Evolutionary conservation across 2,329 filamentous ascomycete genomes (phyloP), one percentile per base, ranked within the genome.

Genomic region (Chrysosphaeria jannelii): DNA sequence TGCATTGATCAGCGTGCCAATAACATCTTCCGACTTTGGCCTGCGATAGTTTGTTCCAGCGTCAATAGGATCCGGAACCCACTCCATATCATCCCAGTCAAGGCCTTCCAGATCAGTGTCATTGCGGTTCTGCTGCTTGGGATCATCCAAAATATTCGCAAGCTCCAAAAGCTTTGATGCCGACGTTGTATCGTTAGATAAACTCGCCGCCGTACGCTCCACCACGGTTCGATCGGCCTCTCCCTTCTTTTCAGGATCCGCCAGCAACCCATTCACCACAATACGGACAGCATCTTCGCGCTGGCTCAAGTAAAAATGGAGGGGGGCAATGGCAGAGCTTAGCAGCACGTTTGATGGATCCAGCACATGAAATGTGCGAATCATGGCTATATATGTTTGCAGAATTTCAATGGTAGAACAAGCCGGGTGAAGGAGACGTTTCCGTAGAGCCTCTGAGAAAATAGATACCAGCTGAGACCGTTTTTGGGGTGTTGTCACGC

Each of bases 1-100:
- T 0, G 89, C 62, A 28, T 65, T 70, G 33, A 93, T 72, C 20
- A 97, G 51, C 24, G 78, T 89, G 24, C 78, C 78, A 27, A 93
- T 76, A 8, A 93, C 41, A 41, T 97, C 85, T 31, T 79, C 72
- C 20, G 65, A 72, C 40, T 74, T 88, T 8, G 75, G 74, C 28
- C 78, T 69, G 37, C 72, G 76, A 47, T 90, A 91, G 38, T 91
- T 75, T 22, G 76, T 70, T 7, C 76, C 78, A 2, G 85, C 85
- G 39, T 97, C 85, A 19, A 88, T 66, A 0, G 85, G 85, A 35
- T 90, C 74, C 1, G 85, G 85, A 17, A 76, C 53, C 85, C 85
- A 97, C 6, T 65, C 60, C 66, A 90, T 72, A 40, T 97, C 79
- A 36, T 76, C 59, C 69, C 74, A 93, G 40, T 88, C 74, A 10